A percentile compares a stretch with the other conserved stretches of the same genome.
These are phyloP conservation scores for Neopestalotiopsis rosae DNA, from an alignment of 2,329 filamentous ascomycete genomes.

Conservation along the genomic window DNA sequence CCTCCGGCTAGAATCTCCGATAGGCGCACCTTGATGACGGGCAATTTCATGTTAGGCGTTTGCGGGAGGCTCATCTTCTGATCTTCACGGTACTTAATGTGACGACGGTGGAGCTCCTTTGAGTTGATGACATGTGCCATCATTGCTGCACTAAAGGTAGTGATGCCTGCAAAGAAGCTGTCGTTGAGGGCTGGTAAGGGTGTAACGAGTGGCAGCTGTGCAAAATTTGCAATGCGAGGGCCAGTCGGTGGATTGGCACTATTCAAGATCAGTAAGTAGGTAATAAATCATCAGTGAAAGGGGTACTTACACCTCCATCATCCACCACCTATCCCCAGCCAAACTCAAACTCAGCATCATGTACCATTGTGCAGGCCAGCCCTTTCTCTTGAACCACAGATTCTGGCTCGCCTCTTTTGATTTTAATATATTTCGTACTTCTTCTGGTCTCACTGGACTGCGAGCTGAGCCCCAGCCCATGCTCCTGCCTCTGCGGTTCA, in stretches of 20 bases:
- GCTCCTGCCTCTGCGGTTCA: conserved; percentile 64
- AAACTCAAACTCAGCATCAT: conserved; percentile 73
- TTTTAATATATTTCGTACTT: conserved; percentile 65
- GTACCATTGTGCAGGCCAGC: conserved; percentile 77
- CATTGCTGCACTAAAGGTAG: conserved; percentile 54
- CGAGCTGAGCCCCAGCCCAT: conserved; percentile 67
- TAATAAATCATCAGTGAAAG: not conserved
- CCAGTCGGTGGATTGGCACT: conserved; percentile 21
- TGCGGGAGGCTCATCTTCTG: conserved; percentile 43
- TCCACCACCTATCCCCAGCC: conserved; percentile 80
- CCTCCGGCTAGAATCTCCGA: conserved; percentile 44
- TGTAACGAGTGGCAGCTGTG: conserved; percentile 49
- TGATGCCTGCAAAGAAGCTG: conserved; percentile 58
- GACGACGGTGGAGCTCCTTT: conserved; percentile 50
- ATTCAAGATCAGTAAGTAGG: not conserved
- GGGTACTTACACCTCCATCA: conserved; percentile 65
- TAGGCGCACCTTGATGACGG: conserved; percentile 54
- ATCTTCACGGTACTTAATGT: conserved; percentile 44
- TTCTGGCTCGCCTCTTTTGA: conserved; percentile 67
- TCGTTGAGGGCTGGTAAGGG: conserved; percentile 51
- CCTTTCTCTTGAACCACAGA: conserved; percentile 71
- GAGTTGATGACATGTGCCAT: conserved; percentile 57
- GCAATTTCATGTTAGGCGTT: conserved; percentile 50
- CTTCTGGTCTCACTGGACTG: conserved; percentile 55
- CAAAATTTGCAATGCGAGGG: conserved; percentile 36